phyloP scores from a whole-genome alignment of 495 filamentous ascomycete species.

The Trichoderma orchidacearum region DNA sequence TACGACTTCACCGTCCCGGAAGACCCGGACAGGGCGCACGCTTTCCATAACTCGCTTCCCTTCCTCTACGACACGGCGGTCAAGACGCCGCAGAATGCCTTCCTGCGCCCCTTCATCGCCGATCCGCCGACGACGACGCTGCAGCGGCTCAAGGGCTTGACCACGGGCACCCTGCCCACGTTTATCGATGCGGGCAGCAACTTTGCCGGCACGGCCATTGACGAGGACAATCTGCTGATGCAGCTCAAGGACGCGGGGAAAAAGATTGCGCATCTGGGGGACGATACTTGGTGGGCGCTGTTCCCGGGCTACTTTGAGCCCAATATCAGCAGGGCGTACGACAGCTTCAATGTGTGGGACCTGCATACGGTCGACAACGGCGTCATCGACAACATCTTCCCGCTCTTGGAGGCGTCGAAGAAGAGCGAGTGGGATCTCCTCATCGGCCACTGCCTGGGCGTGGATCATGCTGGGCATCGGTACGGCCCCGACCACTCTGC shows the following conservation, averaged over 20 bases:
- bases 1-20: slow-evolving; percentile 95
- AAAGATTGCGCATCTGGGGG: slow-evolving; percentile 81
- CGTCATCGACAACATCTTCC: slow-evolving; percentile 84
- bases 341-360: slow-evolving; percentile 98
- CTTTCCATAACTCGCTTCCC: slow-evolving; percentile 79
- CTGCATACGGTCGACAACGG: slow-evolving; percentile 94
- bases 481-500: slow-evolving; percentile 89
- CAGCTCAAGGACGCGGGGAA: slow-evolving; percentile 71
- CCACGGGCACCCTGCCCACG: slow-evolving; percentile 87
- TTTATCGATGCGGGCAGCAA: slow-evolving; percentile 90
- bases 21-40: slow-evolving; percentile 35
- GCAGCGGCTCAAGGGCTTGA: slow-evolving; percentile 85
- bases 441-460: slow-evolving; percentile 86
- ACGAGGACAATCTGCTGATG: slow-evolving; percentile 87
- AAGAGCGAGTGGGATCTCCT: slow-evolving; percentile 74
- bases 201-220: slow-evolving; percentile 92
- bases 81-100: slow-evolving; percentile 61
- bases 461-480: slow-evolving; percentile 93
- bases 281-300: slow-evolving; percentile 89
- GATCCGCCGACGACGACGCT: slow-evolving; percentile 91
- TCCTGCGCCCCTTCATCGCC: slow-evolving; percentile 90
- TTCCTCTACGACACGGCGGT: slow-evolving; percentile 72
- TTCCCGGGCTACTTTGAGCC: slow-evolving; percentile 87
- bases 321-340: slow-evolving; percentile 72
- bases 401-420: slow-evolving; percentile 52